These are phyloP conservation scores for Plasmodium coatneyi DNA, from an alignment of 169 alveolate species.

Conservation along the genomic window DNA sequence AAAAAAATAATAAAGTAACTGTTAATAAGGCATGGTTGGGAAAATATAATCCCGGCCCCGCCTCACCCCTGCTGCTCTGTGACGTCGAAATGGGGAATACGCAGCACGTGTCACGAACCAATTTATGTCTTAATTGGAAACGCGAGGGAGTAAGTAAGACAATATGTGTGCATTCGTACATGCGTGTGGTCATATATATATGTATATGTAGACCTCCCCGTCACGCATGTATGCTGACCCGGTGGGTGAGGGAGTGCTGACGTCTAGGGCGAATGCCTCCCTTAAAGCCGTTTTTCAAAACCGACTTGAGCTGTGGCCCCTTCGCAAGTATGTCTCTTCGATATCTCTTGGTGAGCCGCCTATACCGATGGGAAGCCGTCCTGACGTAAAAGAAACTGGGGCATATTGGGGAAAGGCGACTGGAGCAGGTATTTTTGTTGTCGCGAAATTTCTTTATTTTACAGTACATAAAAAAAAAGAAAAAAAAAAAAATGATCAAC, in stretches of 20 bases:
- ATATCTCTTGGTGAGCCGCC: not conserved
- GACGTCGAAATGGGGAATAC: not conserved
- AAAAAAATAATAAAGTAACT: not conserved
- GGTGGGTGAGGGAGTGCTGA: not conserved
- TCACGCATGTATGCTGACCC: not conserved
- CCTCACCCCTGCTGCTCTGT: not conserved
- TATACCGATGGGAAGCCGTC: conserved; percentile 38
- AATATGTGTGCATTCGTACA: not conserved
- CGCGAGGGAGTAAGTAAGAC: not conserved
- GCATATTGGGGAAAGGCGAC: conserved; percentile 1
- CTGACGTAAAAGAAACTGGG: conserved; percentile 52
- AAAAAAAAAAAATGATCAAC: conserved; percentile 17
- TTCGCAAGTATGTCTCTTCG: not conserved
- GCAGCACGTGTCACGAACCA: not conserved
- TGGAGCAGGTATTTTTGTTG: not conserved
- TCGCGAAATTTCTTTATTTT: not conserved
- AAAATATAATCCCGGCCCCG: not conserved
- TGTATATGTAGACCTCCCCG: not conserved
- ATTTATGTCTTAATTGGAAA: not conserved
- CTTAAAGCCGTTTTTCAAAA: conserved; percentile 1
- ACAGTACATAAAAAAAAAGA: conserved; percentile 24
- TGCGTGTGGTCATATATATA: not conserved
- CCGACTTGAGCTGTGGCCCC: not conserved
- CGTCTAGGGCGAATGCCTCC: not conserved
- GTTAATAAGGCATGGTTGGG: not conserved